A percentile compares a stretch with the other conserved stretches of the same genome.
Conservation (phyloP, 495 filamentous ascomycete species). For the Articulospora tetracladia region DNA sequence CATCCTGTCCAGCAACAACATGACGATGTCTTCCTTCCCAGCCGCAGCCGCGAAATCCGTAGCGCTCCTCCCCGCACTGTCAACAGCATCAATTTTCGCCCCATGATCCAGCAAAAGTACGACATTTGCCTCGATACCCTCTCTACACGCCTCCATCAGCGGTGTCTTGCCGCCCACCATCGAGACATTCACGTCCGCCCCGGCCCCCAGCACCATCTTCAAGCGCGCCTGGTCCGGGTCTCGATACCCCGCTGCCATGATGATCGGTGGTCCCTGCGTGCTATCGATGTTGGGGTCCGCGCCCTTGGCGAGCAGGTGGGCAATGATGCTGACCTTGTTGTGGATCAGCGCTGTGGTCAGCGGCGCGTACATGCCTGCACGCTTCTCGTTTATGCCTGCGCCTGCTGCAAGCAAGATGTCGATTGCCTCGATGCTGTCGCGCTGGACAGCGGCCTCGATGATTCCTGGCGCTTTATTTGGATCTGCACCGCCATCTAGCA, state of each 20-base stretch:
- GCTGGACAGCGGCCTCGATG: not conserved
- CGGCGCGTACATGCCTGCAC: conserved; percentile 51
- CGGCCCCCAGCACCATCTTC: conserved; percentile 42
- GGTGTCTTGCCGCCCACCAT: conserved; percentile 50
- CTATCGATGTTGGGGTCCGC: conserved; percentile 50
- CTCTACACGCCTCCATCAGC: conserved; percentile 44
- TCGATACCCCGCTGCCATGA: conserved; percentile 43
- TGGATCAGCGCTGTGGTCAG: conserved; percentile 54
- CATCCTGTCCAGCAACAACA: conserved; percentile 8
- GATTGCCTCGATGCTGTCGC: conserved; percentile 37
- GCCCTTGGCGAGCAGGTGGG: conserved; percentile 43
- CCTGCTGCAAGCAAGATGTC: conserved; percentile 44
- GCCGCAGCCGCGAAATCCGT: conserved; percentile 5
- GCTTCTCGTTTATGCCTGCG: conserved; percentile 50
- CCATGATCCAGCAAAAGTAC: conserved; percentile 2
- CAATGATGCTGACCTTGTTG: conserved; percentile 41
- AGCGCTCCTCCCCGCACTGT: conserved; percentile 1
- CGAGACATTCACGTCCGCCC: conserved; percentile 47
- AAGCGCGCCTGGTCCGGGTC: conserved; percentile 39
- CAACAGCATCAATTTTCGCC: not conserved
- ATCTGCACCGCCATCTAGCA: not conserved
- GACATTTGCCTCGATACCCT: not conserved
- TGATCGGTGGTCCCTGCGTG: conserved; percentile 44
- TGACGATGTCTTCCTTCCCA: conserved; percentile 7
- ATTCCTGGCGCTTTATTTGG: not conserved